Evolutionary conservation across 495 filamentous ascomycete genomes (phyloP).

Genomic region (Aspergillus ellipticus): DNA sequence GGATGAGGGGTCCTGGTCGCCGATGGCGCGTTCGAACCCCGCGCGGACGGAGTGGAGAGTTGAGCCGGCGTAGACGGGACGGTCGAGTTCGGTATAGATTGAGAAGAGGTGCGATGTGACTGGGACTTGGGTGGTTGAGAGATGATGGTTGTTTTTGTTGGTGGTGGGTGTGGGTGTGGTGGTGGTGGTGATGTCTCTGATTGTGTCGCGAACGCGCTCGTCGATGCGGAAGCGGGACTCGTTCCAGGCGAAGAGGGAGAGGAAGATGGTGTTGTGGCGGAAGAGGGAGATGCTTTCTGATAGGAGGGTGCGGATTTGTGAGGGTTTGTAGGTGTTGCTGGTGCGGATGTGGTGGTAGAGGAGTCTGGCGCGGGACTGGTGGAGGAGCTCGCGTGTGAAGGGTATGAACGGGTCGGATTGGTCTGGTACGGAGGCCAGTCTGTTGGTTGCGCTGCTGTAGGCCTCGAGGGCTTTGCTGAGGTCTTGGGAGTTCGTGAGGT

Average conservation of each 20-base stretch:
- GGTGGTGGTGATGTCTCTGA: slow-evolving; percentile 45
- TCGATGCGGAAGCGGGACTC: slow-evolving; percentile 64
- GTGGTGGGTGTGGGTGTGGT: slow-evolving; percentile 1
- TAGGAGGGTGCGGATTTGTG: slow-evolving; percentile 57
- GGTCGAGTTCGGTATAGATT: slow-evolving; percentile 60
- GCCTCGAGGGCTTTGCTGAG: slow-evolving; percentile 41
- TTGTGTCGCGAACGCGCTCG: slow-evolving; percentile 63
- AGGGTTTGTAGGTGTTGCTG: slow-evolving; percentile 58
- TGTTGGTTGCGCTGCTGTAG: slow-evolving; percentile 45
- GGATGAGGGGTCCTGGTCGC: slow-evolving; percentile 20
- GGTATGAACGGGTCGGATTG: slow-evolving; percentile 29
- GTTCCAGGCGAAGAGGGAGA: slow-evolving; percentile 67
- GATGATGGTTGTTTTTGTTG: slow-evolving; percentile 23
- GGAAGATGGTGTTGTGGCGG: slow-evolving; percentile 75
- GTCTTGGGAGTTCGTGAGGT: slow-evolving; percentile 45
- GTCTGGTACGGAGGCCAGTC: slow-evolving; percentile 32
- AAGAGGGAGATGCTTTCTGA: slow-evolving; percentile 56
- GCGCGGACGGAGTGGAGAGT: slow-evolving; percentile 59
- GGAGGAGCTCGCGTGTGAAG: slow-evolving; percentile 49
- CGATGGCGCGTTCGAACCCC: slow-evolving; percentile 69
- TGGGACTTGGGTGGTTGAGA: slow-evolving; percentile 36
- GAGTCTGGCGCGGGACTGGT: slow-evolving; percentile 65
- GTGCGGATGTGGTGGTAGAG: slow-evolving; percentile 62
- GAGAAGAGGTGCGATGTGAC: slow-evolving; percentile 56
- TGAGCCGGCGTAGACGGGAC: slow-evolving; percentile 39